Evolutionary conservation across 495 filamentous ascomycete genomes (phyloP).

Genomic region (Viridothelium virens): DNA sequence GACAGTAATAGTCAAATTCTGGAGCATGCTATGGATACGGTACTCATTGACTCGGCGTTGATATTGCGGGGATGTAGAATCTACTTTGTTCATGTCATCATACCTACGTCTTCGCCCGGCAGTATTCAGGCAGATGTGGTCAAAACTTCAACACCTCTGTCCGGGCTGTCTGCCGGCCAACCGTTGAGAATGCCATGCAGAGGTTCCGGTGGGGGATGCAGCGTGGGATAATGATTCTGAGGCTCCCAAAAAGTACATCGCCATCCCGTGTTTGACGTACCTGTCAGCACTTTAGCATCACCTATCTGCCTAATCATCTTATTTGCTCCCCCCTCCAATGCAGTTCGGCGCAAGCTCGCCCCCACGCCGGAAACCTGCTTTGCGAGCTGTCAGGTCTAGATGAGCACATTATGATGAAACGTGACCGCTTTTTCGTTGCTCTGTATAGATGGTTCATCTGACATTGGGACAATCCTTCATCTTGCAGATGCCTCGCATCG

Average conservation of each 20-base stretch:
- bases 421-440: constrained; percentile 7
- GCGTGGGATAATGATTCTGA: no score
- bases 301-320: neutral
- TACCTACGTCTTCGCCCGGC: neutral
- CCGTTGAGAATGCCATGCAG: no score
- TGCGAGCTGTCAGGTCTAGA: neutral
- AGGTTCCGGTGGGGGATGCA: no score
- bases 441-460: neutral
- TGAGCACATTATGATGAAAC: constrained; percentile 4
- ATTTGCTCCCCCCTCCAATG: neutral
- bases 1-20: neutral
- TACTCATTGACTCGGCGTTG: neutral
- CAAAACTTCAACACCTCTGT: neutral
- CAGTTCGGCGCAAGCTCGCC: neutral
- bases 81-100: neutral
- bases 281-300: no score
- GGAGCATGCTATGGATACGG: neutral
- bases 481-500: neutral
- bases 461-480: neutral
- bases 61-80: neutral
- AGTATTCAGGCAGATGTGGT: neutral
- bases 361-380: neutral
- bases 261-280: no score
- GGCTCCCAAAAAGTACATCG: no score
- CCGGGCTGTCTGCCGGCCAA: neutral